A percentile compares a stretch with the other conserved stretches of the same genome.
Conservation (phyloP, 1,139 yeast species). For the Pichia sp. region DNA sequence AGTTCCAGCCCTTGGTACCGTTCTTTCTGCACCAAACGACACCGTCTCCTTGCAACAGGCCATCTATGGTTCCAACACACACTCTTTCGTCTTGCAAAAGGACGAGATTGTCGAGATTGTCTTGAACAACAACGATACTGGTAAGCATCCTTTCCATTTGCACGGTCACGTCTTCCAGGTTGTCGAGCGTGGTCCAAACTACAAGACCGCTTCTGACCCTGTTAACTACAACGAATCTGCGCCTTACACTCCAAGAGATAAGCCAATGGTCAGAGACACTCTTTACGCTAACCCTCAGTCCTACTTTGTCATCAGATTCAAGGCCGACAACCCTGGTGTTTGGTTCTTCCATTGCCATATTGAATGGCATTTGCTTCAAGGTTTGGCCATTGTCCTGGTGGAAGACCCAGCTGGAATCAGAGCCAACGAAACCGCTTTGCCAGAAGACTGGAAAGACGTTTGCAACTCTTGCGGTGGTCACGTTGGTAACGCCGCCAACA, state of each 20-base stretch:
- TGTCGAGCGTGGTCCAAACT: slow-evolving; percentile 46
- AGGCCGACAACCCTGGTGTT: slow-evolving; percentile 58
- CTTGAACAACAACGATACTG: slow-evolving; percentile 72
- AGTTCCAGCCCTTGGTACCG: slow-evolving; percentile 78
- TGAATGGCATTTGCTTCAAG: slow-evolving; percentile 63
- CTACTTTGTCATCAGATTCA: slow-evolving; percentile 52
- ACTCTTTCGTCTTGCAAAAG: slow-evolving; percentile 64
- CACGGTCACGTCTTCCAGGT: slow-evolving; percentile 86
- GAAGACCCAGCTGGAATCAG: slow-evolving; percentile 59
- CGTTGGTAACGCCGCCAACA: slow-evolving; percentile 86
- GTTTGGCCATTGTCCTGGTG: slow-evolving; percentile 47
- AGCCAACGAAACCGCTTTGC: slow-evolving; percentile 38
- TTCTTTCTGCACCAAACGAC: slow-evolving; percentile 54
- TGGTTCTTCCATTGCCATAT: slow-evolving; percentile 67
- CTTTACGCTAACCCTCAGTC: slow-evolving; percentile 51
- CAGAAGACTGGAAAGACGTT: slow-evolving; percentile 53
- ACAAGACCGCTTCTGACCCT: slow-evolving; percentile 41
- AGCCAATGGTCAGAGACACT: slow-evolving; percentile 48
- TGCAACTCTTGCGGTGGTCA: slow-evolving; percentile 51
- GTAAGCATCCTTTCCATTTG: slow-evolving; percentile 89
- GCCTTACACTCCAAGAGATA: slow-evolving; percentile 54
- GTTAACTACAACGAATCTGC: slow-evolving; percentile 47
- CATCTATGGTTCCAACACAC: slow-evolving; percentile 78
- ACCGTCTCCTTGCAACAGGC: slow-evolving; percentile 48
- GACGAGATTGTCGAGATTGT: slow-evolving; percentile 69